Percentiles rank a stretch among this genome's conserved stretches.
phyloP scores from a whole-genome alignment of 805 yeast genomes.

The Candida lessepsii region DNA sequence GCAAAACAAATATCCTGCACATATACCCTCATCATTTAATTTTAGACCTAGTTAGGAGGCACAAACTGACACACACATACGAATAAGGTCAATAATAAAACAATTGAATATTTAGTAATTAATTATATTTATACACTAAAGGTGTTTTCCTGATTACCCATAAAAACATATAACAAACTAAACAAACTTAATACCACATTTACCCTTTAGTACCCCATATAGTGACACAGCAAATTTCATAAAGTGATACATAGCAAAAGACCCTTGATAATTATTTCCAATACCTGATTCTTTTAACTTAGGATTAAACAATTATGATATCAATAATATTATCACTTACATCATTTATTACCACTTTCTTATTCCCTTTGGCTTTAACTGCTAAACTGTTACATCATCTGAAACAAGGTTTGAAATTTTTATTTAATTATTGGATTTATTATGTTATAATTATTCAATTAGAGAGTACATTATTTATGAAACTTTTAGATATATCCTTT shows the following conservation, averaged over 20 bases:
- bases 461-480: constrained; percentile 13
- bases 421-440: constrained; percentile 25
- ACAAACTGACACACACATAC: background rate
- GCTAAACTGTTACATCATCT: constrained; percentile 17
- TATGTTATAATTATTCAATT: constrained; percentile 16
- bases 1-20: background rate
- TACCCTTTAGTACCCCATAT: too few relatives aligned
- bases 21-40: constrained; percentile 1
- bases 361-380: constrained; percentile 20
- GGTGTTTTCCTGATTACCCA: too few relatives aligned
- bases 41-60: background rate
- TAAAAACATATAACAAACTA: too few relatives aligned
- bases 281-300: too few relatives aligned
- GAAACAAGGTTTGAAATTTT: constrained; percentile 15
- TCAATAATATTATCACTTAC: constrained; percentile 9
- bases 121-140: too few relatives aligned
- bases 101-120: too few relatives aligned
- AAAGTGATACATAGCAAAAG: too few relatives aligned
- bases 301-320: too few relatives aligned
- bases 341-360: constrained; percentile 10
- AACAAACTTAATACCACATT: too few relatives aligned
- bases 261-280: too few relatives aligned
- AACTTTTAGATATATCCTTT: constrained; percentile 12
- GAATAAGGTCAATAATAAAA: too few relatives aligned
- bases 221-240: too few relatives aligned